Conservation (phyloP, 2,329 filamentous ascomycete species). For the Graphilbum sp. region DNA sequence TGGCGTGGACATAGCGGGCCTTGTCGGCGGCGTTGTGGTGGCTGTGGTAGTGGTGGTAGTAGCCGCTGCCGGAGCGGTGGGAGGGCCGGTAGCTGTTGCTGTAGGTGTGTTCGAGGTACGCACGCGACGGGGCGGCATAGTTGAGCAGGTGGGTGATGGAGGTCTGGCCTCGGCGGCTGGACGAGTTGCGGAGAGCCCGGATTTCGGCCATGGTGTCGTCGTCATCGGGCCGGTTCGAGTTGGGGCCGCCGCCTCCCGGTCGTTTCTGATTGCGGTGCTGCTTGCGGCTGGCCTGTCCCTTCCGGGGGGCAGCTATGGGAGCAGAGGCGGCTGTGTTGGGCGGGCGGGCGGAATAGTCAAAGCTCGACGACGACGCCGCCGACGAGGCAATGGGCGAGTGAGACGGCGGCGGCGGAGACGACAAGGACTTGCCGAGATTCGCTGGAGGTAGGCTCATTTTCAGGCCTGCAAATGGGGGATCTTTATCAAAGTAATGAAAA, state of each 20-base stretch:
- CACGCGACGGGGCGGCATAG: conserved; percentile 65
- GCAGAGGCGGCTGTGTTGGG: conserved; percentile 8
- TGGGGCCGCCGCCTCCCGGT: conserved; percentile 28
- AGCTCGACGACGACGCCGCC: conserved; percentile 26
- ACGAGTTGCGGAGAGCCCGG: conserved; percentile 37
- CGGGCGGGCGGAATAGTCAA: conserved; percentile 24
- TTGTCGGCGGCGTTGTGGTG: conserved; percentile 64
- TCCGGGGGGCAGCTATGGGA: conserved; percentile 39
- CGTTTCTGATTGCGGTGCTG: conserved; percentile 73
- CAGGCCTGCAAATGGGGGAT: no score
- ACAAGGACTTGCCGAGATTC: conserved; percentile 33
- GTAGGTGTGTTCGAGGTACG: conserved; percentile 38
- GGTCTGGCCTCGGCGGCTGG: conserved; percentile 76
- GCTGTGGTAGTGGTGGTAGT: conserved; percentile 26
- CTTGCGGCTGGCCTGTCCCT: conserved; percentile 58
- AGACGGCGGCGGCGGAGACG: conserved; percentile 22
- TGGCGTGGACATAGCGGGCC: conserved; percentile 79
- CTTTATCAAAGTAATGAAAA: no score
- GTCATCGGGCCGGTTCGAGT: conserved; percentile 36
- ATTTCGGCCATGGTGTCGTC: conserved; percentile 83
- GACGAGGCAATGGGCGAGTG: conserved; percentile 24
- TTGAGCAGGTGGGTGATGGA: conserved; percentile 95
- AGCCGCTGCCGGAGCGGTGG: conserved; percentile 19
- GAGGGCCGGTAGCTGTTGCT: conserved; percentile 17
- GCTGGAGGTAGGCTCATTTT: conserved; percentile 20